Evolutionary conservation across 2,329 filamentous ascomycete species (phyloP).

Genomic region (Xylaria sp.): DNA sequence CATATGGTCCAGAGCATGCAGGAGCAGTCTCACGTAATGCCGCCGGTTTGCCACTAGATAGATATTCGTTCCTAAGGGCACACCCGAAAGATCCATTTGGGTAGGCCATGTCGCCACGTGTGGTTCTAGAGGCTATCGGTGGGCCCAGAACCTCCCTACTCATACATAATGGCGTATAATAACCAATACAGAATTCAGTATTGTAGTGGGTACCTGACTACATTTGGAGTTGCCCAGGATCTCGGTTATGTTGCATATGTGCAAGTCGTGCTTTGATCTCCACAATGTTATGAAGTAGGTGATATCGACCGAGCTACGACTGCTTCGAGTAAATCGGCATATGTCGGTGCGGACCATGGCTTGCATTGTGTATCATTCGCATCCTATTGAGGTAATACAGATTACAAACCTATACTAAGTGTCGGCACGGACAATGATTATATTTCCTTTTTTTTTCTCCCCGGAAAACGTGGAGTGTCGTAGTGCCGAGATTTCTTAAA

Average conservation of each 20-base stretch:
- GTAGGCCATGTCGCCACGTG: conserved; percentile 18
- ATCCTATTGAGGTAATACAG: neutral
- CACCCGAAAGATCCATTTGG: neutral
- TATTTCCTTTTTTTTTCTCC: neutral
- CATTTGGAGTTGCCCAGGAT: too few species aligned
- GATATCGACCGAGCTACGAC: neutral
- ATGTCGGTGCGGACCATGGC: neutral
- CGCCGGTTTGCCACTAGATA: neutral
- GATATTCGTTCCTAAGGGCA: neutral
- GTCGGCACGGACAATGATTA: neutral
- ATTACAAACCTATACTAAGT: neutral
- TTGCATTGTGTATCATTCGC: conserved; percentile 1
- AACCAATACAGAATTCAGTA: neutral
- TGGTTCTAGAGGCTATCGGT: neutral
- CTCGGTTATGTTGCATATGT: too few species aligned
- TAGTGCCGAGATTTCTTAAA: too few species aligned
- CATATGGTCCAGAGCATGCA: conserved; percentile 12
- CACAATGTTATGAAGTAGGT: neutral
- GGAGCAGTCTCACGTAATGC: neutral
- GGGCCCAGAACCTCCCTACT: conserved; percentile 3
- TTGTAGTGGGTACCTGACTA: neutral
- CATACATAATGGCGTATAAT: neutral
- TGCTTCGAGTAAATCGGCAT: neutral
- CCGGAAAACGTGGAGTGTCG: too few species aligned
- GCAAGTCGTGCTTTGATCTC: too few species aligned